A percentile compares a stretch with the other conserved stretches of the same genome.
These are phyloP conservation scores for Abortiporus biennis DNA, from an alignment of 1,284 basidiomycete species.

Conservation along the genomic window DNA sequence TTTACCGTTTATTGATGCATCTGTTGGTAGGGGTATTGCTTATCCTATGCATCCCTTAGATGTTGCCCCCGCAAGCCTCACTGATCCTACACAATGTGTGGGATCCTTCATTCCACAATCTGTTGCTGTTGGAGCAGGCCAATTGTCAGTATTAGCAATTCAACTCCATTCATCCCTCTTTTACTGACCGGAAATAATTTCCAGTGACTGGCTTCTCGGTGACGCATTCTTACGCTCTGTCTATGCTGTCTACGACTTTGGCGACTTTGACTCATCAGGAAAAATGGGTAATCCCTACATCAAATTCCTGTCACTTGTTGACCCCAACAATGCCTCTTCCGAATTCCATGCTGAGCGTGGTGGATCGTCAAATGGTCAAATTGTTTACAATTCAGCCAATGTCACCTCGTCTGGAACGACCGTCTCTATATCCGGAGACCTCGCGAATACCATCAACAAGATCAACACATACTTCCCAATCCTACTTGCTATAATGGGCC, in stretches of 20 bases:
- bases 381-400: constrained; percentile 58
- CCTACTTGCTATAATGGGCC: constrained; percentile 62
- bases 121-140: constrained; percentile 44
- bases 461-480: constrained; percentile 61
- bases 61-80: constrained; percentile 43
- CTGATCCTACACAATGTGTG: constrained; percentile 45
- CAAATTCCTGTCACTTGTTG: constrained; percentile 60
- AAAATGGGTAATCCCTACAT: constrained; percentile 71
- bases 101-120: constrained; percentile 67
- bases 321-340: constrained; percentile 60
- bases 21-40: constrained; percentile 44
- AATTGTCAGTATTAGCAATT: constrained; percentile 47
- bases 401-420: constrained; percentile 29
- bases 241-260: constrained; percentile 84
- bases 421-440: constrained; percentile 46
- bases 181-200: constrained; percentile 9
- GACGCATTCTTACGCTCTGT: constrained; percentile 78
- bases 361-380: constrained; percentile 52
- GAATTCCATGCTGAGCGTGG: constrained; percentile 67
- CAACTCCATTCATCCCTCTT: background rate
- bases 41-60: constrained; percentile 76
- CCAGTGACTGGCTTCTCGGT: constrained; percentile 75
- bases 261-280: constrained; percentile 61
- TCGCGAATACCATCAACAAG: constrained; percentile 49
- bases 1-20: background rate